Conservation (phyloP, 441 rosid genomes). For the Pelargonium myrrhifolium region DNA sequence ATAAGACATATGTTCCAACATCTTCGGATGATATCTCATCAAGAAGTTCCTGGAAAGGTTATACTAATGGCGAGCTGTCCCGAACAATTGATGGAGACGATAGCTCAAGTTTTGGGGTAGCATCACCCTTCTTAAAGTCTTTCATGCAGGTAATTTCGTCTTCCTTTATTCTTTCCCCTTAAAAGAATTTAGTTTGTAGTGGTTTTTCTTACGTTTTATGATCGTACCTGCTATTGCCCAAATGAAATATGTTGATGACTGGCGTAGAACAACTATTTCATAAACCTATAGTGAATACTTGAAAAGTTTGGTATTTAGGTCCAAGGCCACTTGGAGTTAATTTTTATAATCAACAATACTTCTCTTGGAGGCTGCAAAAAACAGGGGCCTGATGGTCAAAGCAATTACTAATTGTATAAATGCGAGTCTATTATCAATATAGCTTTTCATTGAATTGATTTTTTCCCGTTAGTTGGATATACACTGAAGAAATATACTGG, state of each 20-base stretch:
- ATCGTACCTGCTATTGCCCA: background rate
- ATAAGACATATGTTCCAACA: constrained; percentile 42
- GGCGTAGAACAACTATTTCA: background rate
- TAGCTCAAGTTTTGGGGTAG: constrained; percentile 59
- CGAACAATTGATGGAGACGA: constrained; percentile 54
- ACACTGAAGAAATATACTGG: background rate
- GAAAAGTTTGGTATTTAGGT: background rate
- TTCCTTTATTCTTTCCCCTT: background rate
- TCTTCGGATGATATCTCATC: constrained; percentile 44
- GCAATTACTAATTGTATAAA: background rate
- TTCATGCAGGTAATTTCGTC: constrained; percentile 68
- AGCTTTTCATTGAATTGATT: background rate
- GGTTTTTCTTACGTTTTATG: background rate
- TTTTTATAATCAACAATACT: background rate
- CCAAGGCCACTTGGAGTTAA: background rate
- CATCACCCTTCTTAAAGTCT: constrained; percentile 85
- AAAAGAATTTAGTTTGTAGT: background rate
- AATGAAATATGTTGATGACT: background rate
- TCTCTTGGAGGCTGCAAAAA: background rate
- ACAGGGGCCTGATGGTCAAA: background rate
- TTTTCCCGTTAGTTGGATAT: background rate
- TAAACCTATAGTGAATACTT: background rate
- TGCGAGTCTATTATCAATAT: background rate
- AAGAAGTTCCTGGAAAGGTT: constrained; percentile 58
- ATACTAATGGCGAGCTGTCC: constrained; percentile 58